Percentiles rank a stretch among this genome's conserved stretches.
phyloP scores from a whole-genome alignment of 75 land plant genomes.

The Picea sitchensis region DNA sequence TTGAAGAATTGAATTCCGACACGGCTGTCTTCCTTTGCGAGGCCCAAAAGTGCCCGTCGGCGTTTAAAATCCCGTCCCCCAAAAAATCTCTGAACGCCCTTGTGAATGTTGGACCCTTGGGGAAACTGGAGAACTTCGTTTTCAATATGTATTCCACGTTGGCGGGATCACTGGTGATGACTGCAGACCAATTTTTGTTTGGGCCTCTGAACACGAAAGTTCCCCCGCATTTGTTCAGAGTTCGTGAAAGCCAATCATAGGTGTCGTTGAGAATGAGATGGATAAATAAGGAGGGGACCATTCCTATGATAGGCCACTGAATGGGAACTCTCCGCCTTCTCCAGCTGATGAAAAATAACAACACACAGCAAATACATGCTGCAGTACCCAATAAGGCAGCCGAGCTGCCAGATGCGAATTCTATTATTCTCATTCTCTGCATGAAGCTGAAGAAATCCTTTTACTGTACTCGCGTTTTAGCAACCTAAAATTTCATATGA shows the following conservation, averaged over 20 bases:
- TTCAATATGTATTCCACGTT: conserved; percentile 18
- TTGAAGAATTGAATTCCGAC: neutral
- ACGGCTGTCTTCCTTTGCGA: conserved; percentile 31
- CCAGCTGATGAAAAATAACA: no score
- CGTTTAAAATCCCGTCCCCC: conserved; percentile 58
- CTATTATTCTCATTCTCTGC: no score
- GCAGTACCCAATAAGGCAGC: no score
- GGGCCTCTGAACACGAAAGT: neutral
- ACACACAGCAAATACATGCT: no score
- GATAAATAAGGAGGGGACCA: neutral
- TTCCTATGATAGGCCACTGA: conserved; percentile 14
- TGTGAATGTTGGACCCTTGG: neutral
- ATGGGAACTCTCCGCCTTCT: neutral
- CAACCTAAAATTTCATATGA: no score
- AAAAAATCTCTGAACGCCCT: conserved; percentile 35
- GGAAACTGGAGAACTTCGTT: conserved; percentile 10
- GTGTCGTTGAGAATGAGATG: neutral
- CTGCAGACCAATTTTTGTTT: neutral
- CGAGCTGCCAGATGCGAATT: no score
- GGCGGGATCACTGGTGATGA: conserved; percentile 4
- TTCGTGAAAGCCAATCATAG: conserved; percentile 10
- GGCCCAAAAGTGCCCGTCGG: conserved; percentile 50
- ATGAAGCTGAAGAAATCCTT: no score
- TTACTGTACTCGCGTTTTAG: no score
- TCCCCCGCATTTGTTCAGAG: neutral